Conservation (phyloP, 2,329 filamentous ascomycete genomes). For the Coniochaeta sp. region DNA sequence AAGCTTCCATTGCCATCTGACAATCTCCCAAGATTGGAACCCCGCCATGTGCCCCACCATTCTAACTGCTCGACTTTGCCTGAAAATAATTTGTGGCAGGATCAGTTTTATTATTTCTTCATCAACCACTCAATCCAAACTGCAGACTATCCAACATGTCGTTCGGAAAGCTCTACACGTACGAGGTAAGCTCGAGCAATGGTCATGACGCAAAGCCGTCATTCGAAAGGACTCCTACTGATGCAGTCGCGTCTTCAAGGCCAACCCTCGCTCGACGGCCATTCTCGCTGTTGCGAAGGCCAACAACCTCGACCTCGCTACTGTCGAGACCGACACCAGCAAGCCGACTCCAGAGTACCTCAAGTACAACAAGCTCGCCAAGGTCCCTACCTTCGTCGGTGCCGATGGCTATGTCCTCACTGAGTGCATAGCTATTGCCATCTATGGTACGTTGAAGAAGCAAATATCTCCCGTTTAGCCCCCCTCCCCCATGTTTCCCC, state of each 20-base stretch:
- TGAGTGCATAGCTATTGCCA: conserved; percentile 89
- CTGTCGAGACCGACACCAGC: conserved; percentile 62
- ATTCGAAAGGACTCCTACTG: not conserved
- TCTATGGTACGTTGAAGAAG: conserved; percentile 74
- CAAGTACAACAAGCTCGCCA: conserved; percentile 80
- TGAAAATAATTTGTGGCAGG: conserved; percentile 2
- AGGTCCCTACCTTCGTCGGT: conserved; percentile 89
- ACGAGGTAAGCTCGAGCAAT: conserved; percentile 50
- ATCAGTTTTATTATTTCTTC: not conserved
- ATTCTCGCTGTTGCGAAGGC: conserved; percentile 94
- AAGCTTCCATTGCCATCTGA: not conserved
- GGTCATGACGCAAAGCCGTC: not conserved
- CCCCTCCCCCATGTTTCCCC: not conserved
- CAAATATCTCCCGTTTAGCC: conserved; percentile 6
- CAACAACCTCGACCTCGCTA: conserved; percentile 88
- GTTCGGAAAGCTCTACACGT: conserved; percentile 97
- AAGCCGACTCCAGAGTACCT: conserved; percentile 70
- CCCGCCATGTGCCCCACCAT: conserved; percentile 3
- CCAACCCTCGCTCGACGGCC: conserved; percentile 81
- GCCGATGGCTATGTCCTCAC: conserved; percentile 83
- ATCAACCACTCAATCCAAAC: conserved; percentile 11
- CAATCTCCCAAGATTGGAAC: not conserved
- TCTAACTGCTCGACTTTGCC: not conserved
- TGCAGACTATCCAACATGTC: conserved; percentile 48
- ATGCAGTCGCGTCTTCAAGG: conserved; percentile 42